Base-by-base conservation (phyloP, 306 rosid species). In the Medicago lupulina region DNA sequence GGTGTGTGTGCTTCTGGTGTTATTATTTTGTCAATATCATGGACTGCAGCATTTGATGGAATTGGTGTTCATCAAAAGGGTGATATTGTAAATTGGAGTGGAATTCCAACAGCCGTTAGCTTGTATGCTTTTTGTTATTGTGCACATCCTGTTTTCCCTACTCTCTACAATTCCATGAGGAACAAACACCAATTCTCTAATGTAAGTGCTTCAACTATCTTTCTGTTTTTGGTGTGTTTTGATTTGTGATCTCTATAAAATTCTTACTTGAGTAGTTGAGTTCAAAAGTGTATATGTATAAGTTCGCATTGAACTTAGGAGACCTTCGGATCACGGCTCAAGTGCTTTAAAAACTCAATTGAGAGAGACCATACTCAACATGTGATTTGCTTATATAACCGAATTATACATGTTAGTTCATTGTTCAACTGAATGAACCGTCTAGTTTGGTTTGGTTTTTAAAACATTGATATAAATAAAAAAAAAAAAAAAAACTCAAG, bases 131-230 rank as follows among this genome's bases (percentile, higher is more conserved):
- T 95, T 36, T 95, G 97, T 70, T 92, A 88, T 13, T 90, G 97
- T 72, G 97, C 97, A 0, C 98, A 95, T 78, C 96, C 98, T 0
- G 92, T 92, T 47, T 95, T 95, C 60, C 98, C 97, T 9, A 87
- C 93, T 9, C 77, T 95, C 41, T 90, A 90, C 83, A 90, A 85
- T 49, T 92, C 98, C 12, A 92, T 89, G 96, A 82, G 74, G 60
- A 81, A 86, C 73, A 92, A 87, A 80, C 88, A 70, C 3, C 98
- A 95, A 12, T 95, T 95, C 76, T 83, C 97, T 13, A 90, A 81
- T 83, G 97, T 92, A 83, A 91, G 97, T 76, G 4, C 7, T 38
- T 19, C n/a, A 4, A 4, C 2, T 41, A 23, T 58, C 7, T 10
- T 58, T 47, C 15, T 1, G 0, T n/a, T 71, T 47, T 21, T 1